Conservation (phyloP, 192 early-diverging fungal genomes). For the Backusella australiensis region DNA sequence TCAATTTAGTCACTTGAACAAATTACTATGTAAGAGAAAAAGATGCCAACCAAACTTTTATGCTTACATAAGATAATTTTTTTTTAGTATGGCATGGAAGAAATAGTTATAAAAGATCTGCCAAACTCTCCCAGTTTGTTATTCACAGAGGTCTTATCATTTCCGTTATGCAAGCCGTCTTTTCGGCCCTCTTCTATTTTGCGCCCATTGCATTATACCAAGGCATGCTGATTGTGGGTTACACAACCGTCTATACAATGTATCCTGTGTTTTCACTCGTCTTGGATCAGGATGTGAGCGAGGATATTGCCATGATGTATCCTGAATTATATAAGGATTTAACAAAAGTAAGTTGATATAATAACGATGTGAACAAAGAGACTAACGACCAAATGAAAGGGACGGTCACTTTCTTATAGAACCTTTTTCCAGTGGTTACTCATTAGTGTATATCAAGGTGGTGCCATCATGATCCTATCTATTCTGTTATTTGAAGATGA, state of each 20-base stretch:
- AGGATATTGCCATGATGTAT: constrained; percentile 88
- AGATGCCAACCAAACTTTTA: neutral
- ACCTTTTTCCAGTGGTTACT: constrained; percentile 96
- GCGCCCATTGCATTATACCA: constrained; percentile 96
- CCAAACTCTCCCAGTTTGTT: constrained; percentile 94
- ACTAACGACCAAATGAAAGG: constrained; percentile 30
- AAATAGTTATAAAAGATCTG: constrained; percentile 92
- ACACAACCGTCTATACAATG: constrained; percentile 95
- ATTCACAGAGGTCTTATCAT: constrained; percentile 98
- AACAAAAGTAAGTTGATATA: constrained; percentile 58
- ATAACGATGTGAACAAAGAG: neutral
- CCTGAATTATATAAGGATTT: constrained; percentile 96
- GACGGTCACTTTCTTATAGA: constrained; percentile 84
- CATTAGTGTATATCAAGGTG: constrained; percentile 98
- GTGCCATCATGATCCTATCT: constrained; percentile 93
- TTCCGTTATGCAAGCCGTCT: constrained; percentile 97
- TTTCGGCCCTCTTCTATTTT: constrained; percentile 95
- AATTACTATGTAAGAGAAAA: constrained; percentile 61
- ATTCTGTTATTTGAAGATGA: constrained; percentile 95
- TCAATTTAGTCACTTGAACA: constrained; percentile 84
- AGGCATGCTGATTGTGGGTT: constrained; percentile 80
- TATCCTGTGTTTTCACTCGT: constrained; percentile 96
- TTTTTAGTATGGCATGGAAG: constrained; percentile 88
- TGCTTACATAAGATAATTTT: neutral
- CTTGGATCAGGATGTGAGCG: constrained; percentile 85